Evolutionary conservation across 2,329 filamentous ascomycete species (phyloP).

Genomic region (Penicillium sp.): DNA sequence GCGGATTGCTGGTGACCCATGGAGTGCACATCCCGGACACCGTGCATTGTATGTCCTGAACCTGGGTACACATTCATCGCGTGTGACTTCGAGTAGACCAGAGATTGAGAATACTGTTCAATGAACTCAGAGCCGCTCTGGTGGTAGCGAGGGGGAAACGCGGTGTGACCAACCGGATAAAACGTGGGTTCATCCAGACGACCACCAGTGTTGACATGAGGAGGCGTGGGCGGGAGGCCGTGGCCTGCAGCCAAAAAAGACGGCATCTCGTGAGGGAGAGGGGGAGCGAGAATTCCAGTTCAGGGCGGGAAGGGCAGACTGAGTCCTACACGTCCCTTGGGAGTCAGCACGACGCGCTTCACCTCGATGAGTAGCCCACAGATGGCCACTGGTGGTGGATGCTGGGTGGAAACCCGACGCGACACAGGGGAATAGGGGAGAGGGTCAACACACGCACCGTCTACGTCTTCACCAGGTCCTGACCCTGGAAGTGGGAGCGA

Average conservation of each 20-base stretch:
- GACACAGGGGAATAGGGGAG: conserved; percentile 3
- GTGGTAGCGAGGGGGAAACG: conserved; percentile 39
- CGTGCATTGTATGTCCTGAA: conserved; percentile 25
- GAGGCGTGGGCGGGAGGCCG: conserved; percentile 40
- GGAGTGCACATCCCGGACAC: conserved; percentile 30
- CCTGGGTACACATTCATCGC: conserved; percentile 31
- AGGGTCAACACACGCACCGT: conserved; percentile 31
- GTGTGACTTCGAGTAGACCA: conserved; percentile 34
- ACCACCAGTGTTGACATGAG: conserved; percentile 33
- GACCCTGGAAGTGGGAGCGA: conserved; percentile 27
- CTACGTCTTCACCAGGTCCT: conserved; percentile 38
- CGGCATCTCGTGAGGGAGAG: conserved; percentile 31
- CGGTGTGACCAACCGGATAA: conserved; percentile 35
- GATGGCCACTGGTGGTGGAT: not conserved
- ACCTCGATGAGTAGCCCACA: not conserved
- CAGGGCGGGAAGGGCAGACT: conserved; percentile 36
- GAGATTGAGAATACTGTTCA: conserved; percentile 42
- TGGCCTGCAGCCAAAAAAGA: conserved; percentile 39
- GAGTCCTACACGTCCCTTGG: conserved; percentile 12
- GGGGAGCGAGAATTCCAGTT: conserved; percentile 23
- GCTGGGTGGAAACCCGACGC: not conserved
- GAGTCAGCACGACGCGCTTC: conserved; percentile 18
- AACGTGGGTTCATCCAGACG: conserved; percentile 37
- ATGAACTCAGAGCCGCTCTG: conserved; percentile 42
- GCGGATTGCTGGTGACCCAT: conserved; percentile 33